Evolutionary conservation across 106 monocot species (phyloP).

Genomic region (Dioscorea zingiberensis): DNA sequence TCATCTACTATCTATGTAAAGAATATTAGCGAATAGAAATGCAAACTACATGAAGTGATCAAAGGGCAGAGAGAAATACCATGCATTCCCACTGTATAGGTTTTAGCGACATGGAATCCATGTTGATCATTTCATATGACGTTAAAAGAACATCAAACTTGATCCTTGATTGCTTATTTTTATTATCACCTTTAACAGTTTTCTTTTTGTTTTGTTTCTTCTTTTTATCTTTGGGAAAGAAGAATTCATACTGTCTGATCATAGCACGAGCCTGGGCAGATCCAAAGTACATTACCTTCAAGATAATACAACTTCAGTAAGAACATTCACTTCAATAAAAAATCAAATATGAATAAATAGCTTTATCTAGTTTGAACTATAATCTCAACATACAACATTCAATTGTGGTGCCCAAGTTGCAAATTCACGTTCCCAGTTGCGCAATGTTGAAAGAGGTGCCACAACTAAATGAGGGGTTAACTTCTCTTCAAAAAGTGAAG

Average conservation of each 20-base stretch:
- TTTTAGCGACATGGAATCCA: conserved; percentile 77
- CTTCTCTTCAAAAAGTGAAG: conserved; percentile 88
- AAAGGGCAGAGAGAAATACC: conserved; percentile 40
- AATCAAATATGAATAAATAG: background rate
- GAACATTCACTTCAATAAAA: background rate
- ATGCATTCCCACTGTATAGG: conserved; percentile 87
- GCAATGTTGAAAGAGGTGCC: conserved; percentile 92
- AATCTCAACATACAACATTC: conserved; percentile 80
- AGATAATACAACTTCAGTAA: background rate
- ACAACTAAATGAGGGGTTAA: conserved; percentile 79
- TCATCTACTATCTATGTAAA: conserved; percentile 82
- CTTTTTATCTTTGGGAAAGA: conserved; percentile 55
- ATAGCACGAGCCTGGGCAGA: conserved; percentile 66
- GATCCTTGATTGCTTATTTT: conserved; percentile 44
- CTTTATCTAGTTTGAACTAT: background rate
- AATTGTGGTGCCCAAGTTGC: conserved; percentile 97
- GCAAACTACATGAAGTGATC: background rate
- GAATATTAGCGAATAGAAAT: background rate
- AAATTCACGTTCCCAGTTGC: conserved; percentile 99
- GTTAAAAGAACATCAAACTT: conserved; percentile 99
- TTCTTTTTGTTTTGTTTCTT: conserved; percentile 67
- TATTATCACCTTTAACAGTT: conserved; percentile 19
- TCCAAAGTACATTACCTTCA: conserved; percentile 96
- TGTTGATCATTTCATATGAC: conserved; percentile 98
- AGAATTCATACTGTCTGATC: conserved; percentile 86